Base-by-base conservation (phyloP, 768 basidiomycete species). In the Pisolithus microcarpus region DNA sequence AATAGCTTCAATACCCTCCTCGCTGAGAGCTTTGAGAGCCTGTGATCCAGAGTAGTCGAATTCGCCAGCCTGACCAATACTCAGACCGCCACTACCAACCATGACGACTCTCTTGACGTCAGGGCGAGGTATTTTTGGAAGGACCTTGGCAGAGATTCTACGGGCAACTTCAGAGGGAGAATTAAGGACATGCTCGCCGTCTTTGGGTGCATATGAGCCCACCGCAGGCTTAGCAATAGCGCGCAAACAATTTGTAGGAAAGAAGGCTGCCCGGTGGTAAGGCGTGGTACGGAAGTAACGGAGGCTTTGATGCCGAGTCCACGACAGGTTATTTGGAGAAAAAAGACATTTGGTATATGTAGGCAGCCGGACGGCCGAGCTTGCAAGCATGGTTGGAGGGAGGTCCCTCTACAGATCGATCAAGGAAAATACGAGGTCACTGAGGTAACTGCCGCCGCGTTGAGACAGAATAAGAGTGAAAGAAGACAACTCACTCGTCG, bases 11-110 rank as follows among this genome's bases (percentile, higher is more conserved):
- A 99, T 85, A 48, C 94, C 94, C 67, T 94, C 91, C 69, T 99
- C 96, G 59, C 85, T 82, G 48, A 99, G 83, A 15, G 96, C 96
- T 68, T 99, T 98, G 70, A 99, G 82, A 9, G 96, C 96, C 70
- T 99, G 96, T 6, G 95, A 97, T 43, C 96, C 96, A 18, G 95
- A 97, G 67, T 99, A 99, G 68, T 99, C 96, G 69, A 99, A 99
- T 72, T 99, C 96, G 68, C 96, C 96, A 5, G 96, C 96, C 69
- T 99, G 96, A 26, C 96, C 96, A 51, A 99, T 99, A 61, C 84
- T 87, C 43, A 99, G 82, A 49, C 96, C 96, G 58, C 96, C 96
- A 58, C 85, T 88, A 52, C 96, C 96, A 21, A 99, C 92, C 54
- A 98, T 91, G 58, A 97, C 80, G 47, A 98, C 96, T 63, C 92